Evolutionary conservation across 2,329 filamentous ascomycete species (phyloP), one percentile per base, ranked within the genome.

Genomic region (Claviceps digitariae): DNA sequence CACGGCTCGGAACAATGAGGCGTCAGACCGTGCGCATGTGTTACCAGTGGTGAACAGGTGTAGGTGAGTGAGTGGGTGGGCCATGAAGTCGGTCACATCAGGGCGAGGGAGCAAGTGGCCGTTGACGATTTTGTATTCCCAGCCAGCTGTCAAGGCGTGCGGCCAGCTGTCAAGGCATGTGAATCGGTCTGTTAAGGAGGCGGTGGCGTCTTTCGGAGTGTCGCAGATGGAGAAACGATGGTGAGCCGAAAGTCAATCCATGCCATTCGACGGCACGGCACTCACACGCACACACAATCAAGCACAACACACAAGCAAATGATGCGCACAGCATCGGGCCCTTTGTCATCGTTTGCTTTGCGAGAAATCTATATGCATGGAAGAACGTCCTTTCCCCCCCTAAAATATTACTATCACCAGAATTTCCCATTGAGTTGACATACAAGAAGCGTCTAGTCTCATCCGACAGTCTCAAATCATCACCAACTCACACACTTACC

Each of bases 231-330:
- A 15, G 17, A 4, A 21, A 20, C 12, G 20, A 9, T 48, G n/a
- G 52, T 50, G 46, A 53, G 34, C 21, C 49, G 23, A 21, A 41
- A 41, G 41, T 53, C 27, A 53, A 44, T 50, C 15, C 21, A 34
- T 17, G 10, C 21, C 15, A 10, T 29, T 10, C 21, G 5, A 36
- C n/a, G 23, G 10, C 31, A 23, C 36, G 13, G 17, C 17, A 13
- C 9, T 44, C n/a, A n/a, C n/a, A 29, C 27, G 12, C 31, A 17
- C 15, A 38, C 20, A 38, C 29, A 21, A 48, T 12, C 8, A 17
- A 23, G 47, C 20, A 48, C 21, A 2, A 20, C n/a, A 38, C 8
- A 15, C 23, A 2, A 31, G 8, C 10, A 36, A 20, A 17, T 6
- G 3, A 48, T 4, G n/a, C 8, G 47, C n/a, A 17, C 47, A 25